Evolutionary conservation across 2,329 filamentous ascomycete genomes (phyloP).

Genomic region (Penicillium sp.): DNA sequence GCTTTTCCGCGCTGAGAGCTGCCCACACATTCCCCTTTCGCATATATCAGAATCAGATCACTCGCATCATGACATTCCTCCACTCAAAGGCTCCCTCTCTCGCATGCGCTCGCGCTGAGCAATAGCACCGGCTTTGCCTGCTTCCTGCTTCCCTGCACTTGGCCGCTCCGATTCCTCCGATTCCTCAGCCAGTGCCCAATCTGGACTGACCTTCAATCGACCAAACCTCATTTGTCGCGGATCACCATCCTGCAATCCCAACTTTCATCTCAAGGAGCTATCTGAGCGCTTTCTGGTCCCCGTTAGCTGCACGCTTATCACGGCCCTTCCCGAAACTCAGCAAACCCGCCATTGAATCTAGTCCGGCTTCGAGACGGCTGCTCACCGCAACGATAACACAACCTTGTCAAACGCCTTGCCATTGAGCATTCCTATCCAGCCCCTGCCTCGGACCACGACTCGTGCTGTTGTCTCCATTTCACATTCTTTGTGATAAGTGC

Average conservation of each 20-base stretch:
- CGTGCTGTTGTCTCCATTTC: constrained; percentile 15
- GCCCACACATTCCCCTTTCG: constrained; percentile 15
- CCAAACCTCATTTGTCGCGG: constrained; percentile 21
- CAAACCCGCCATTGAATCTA: constrained; percentile 3
- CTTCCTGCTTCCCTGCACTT: constrained; percentile 21
- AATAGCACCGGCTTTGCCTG: constrained; percentile 26
- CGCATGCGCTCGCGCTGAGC: constrained; percentile 25
- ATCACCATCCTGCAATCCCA: constrained; percentile 5
- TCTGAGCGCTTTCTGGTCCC: background rate
- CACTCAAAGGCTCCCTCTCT: constrained; percentile 26
- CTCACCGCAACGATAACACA: constrained; percentile 31
- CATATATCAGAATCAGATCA: background rate
- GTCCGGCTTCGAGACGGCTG: constrained; percentile 8
- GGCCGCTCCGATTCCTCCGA: constrained; percentile 20
- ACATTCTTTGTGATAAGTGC: constrained; percentile 17
- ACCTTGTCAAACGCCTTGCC: constrained; percentile 7
- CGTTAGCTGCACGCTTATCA: constrained; percentile 25
- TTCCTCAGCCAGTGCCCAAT: constrained; percentile 1
- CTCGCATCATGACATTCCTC: constrained; percentile 24
- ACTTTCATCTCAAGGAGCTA: constrained; percentile 5
- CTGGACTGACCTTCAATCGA: background rate
- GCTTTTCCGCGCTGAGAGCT: background rate
- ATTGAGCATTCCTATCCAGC: constrained; percentile 17
- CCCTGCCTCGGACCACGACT: constrained; percentile 12
- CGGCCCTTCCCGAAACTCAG: constrained; percentile 14